Evolutionary conservation across 192 early-diverging fungal genomes (phyloP), one percentile per base, ranked within the genome.

Genomic region (Linnemannia zychae): DNA sequence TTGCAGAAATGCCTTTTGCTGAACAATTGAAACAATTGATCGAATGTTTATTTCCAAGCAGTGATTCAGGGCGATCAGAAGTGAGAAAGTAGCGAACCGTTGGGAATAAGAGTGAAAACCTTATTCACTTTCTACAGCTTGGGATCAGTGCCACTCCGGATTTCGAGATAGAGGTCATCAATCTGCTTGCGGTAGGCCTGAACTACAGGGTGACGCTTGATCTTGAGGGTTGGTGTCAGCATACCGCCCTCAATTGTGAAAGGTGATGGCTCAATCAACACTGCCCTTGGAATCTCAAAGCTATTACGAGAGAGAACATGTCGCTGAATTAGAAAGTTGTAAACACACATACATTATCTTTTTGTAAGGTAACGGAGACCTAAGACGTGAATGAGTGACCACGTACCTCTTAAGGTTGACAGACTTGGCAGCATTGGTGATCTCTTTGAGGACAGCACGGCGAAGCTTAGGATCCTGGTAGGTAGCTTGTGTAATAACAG

Each of bases 161-260:
- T 77, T 48, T 77, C 75, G 5, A 18, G 18, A 33, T 77, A 77
- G 5, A 77, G 65, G 11, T 67, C 46, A 15, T 66, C 65, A 33
- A 77, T 46, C 11, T 48, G 75, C 67, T 77, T 67, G 18, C 75
- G 38, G 67, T 77, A 77, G 31, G 44, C 75, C 57, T 70, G 34
- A 17, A 77, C 48, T 11, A 77, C 46, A 34, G 75, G 91, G 76
- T 94, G 92, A 76, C 97, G 91, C 72, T 96, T 97, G 44, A 96
- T 88, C 88, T 99, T 99, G 89, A 97, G 90, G 13, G 94, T 95
- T 7, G 96, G 95, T 0, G 96, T 96, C 77, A 97, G 83, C 20
- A 96, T 88, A 1, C 88, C 94, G 28, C 94, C 91, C 68, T 92
- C 91, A 36, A 94, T 88, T 7, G 89, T 79, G 80, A 96, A 96